Percentiles rank a stretch among this genome's conserved stretches.
Evolutionary conservation across 768 basidiomycete species (phyloP).

Genomic region (Phanerochaete carnosa): DNA sequence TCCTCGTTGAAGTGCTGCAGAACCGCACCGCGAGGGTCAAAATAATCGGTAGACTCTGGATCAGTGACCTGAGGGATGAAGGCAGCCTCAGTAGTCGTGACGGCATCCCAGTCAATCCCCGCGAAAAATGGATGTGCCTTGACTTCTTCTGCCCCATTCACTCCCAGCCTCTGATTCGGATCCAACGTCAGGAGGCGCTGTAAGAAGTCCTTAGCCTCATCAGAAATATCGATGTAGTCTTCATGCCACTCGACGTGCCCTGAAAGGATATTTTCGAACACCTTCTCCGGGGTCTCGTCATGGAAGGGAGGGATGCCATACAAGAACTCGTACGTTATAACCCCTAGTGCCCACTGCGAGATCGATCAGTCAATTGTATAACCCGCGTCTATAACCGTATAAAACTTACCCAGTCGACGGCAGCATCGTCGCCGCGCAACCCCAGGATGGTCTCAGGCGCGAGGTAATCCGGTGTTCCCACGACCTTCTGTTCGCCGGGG

Average conservation of each 20-base stretch:
- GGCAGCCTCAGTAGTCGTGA: constrained; percentile 83
- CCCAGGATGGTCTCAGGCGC: constrained; percentile 96
- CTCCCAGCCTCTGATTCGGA: constrained; percentile 76
- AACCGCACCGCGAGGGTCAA: constrained; percentile 92
- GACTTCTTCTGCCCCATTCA: constrained; percentile 87
- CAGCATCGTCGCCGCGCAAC: constrained; percentile 89
- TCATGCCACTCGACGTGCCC: constrained; percentile 95
- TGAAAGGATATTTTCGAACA: constrained; percentile 97
- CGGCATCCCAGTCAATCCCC: constrained; percentile 90
- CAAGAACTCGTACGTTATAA: constrained; percentile 97
- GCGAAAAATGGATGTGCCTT: constrained; percentile 89
- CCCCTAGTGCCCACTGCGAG: constrained; percentile 92
- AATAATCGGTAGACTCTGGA: constrained; percentile 99
- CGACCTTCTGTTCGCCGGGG: constrained; percentile 88
- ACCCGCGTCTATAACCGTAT: constrained; percentile 9
- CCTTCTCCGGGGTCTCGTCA: constrained; percentile 93
- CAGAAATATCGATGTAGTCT: constrained; percentile 83
- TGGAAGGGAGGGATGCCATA: constrained; percentile 98
- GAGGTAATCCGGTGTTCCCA: constrained; percentile 96
- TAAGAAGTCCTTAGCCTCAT: constrained; percentile 90
- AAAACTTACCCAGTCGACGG: constrained; percentile 90
- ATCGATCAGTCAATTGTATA: constrained; percentile 13
- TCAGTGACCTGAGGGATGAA: constrained; percentile 96
- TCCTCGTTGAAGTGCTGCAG: constrained; percentile 92
- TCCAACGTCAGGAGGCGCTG: constrained; percentile 79